A percentile compares a stretch with the other conserved stretches of the same genome.
phyloP scores from a whole-genome alignment of 2,329 filamentous ascomycete species.

The Paracamarosporium sp. region DNA sequence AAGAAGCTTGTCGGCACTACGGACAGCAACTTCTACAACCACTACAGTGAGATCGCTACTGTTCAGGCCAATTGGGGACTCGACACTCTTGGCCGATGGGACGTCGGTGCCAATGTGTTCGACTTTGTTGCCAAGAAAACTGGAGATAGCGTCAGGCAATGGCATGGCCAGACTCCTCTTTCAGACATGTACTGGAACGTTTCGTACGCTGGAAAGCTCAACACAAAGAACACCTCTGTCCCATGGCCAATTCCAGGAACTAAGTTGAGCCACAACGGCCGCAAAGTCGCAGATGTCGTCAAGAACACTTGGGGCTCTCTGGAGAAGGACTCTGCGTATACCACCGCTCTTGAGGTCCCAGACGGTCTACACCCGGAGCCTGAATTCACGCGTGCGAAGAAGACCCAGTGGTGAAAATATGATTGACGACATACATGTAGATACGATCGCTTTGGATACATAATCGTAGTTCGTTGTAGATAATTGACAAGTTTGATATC shows the following conservation, averaged over 20 bases:
- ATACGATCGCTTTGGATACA: neutral
- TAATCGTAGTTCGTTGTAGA: neutral
- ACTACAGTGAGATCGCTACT: constrained; percentile 54
- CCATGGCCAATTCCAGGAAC: constrained; percentile 40
- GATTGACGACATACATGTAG: neutral
- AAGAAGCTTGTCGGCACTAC: constrained; percentile 68
- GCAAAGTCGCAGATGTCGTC: constrained; percentile 33
- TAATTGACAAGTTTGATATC: too few relatives aligned
- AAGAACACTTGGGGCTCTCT: constrained; percentile 31
- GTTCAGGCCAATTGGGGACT: constrained; percentile 56
- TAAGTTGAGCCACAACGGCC: constrained; percentile 30
- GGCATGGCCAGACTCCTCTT: constrained; percentile 34
- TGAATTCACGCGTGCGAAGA: constrained; percentile 25
- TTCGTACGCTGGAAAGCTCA: constrained; percentile 41
- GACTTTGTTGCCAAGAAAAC: constrained; percentile 37
- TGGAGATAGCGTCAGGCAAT: constrained; percentile 30
- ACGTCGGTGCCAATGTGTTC: constrained; percentile 56
- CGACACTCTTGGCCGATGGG: constrained; percentile 54
- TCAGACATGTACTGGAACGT: constrained; percentile 40
- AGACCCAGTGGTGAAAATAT: constrained; percentile 1
- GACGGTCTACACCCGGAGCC: constrained; percentile 43
- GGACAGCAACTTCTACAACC: constrained; percentile 66
- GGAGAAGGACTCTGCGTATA: constrained; percentile 33
- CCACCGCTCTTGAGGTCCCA: constrained; percentile 37
- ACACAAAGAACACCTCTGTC: constrained; percentile 32